Evolutionary conservation across 139 green algal genomes (phyloP).

Genomic region (Tetradesmus obliquus): DNA sequence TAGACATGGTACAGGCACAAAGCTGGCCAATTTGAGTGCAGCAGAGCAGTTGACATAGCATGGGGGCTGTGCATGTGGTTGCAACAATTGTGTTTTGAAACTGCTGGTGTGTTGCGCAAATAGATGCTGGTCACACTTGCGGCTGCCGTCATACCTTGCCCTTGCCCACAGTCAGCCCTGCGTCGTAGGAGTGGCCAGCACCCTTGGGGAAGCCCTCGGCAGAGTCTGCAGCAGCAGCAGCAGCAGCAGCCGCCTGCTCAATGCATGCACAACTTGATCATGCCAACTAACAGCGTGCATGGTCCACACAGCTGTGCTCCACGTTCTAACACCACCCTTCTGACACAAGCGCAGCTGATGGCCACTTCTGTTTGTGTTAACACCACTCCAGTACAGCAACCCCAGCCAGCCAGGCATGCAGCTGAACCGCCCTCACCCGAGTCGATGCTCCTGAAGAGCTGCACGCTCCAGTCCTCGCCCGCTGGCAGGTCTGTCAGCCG

Average conservation of each 20-base stretch:
- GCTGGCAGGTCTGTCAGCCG: not conserved
- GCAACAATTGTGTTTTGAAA: no score
- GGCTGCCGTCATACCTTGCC: constrained; percentile 22
- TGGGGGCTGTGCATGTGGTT: not conserved
- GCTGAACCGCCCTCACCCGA: constrained; percentile 16
- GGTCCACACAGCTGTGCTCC: not conserved
- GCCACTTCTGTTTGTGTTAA: not conserved
- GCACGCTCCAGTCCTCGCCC: constrained; percentile 29
- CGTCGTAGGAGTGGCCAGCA: constrained; percentile 10
- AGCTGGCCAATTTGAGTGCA: no score
- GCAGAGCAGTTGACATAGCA: not conserved
- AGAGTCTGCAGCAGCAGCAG: constrained; percentile 22
- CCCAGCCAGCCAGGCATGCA: not conserved
- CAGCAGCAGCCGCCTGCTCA: not conserved
- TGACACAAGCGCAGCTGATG: not conserved
- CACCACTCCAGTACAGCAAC: not conserved
- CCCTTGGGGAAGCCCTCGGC: constrained; percentile 25
- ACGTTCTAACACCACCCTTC: not conserved
- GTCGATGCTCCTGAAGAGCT: constrained; percentile 48
- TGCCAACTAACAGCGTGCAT: not conserved
- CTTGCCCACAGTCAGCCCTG: constrained; percentile 34
- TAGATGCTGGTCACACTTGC: not conserved
- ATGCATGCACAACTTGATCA: not conserved
- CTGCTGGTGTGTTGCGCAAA: not conserved
- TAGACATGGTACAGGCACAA: no score